Conservation (phyloP, 1,284 basidiomycete species). For the Pyrrhoderma lamaoense region DNA sequence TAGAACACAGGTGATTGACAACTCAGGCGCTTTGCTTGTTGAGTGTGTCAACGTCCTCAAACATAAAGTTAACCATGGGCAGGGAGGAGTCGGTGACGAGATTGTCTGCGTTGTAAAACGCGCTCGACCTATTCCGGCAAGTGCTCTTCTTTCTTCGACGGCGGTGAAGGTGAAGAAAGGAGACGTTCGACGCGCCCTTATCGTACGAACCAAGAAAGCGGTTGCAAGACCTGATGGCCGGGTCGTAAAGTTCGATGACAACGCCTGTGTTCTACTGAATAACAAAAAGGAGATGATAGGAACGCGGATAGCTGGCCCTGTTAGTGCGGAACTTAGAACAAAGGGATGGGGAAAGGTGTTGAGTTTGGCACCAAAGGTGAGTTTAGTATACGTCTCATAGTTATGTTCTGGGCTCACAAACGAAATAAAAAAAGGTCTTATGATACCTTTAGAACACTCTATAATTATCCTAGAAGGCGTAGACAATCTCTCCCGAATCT, state of each 20-base stretch:
- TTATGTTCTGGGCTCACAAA: too few relatives aligned
- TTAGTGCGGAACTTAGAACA: constrained; percentile 83
- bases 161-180: constrained; percentile 84
- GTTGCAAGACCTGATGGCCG: constrained; percentile 84
- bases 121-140: constrained; percentile 75
- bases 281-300: constrained; percentile 97
- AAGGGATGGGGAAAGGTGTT: constrained; percentile 96
- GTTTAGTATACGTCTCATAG: constrained; percentile 14
- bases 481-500: too few relatives aligned
- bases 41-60: constrained; percentile 98
- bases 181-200: constrained; percentile 90
- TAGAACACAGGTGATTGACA: constrained; percentile 80
- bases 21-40: constrained; percentile 92
- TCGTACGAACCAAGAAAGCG: constrained; percentile 85
- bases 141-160: constrained; percentile 52
- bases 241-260: constrained; percentile 91
- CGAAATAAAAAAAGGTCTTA: too few relatives aligned
- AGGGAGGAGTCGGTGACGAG: constrained; percentile 84
- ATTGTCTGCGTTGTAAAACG: constrained; percentile 95
- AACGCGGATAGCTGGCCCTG: constrained; percentile 90
- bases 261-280: constrained; percentile 93
- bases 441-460: too few relatives aligned
- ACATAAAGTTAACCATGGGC: constrained; percentile 88
- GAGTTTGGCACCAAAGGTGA: constrained; percentile 86
- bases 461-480: too few relatives aligned